Conservation (phyloP, 1,284 basidiomycete species). For the Taiwanofungus camphoratus region DNA sequence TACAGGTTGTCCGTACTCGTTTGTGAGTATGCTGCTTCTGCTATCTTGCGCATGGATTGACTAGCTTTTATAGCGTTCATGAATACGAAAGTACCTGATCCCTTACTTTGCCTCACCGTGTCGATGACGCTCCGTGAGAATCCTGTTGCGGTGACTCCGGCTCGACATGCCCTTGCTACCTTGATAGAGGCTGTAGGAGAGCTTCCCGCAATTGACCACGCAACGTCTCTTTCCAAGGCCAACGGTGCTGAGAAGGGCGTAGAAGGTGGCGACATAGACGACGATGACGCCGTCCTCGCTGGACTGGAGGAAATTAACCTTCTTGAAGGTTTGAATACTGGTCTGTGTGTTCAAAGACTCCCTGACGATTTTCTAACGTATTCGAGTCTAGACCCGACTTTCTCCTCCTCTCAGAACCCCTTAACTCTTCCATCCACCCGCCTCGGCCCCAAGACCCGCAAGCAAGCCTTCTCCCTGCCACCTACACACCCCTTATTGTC, state of each 20-base stretch:
- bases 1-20: constrained; percentile 72
- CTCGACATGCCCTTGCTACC: constrained; percentile 45
- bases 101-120: constrained; percentile 75
- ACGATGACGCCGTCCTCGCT: constrained; percentile 29
- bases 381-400: constrained; percentile 38
- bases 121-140: constrained; percentile 77
- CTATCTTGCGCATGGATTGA: constrained; percentile 1
- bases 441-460: constrained; percentile 56
- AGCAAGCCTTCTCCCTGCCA: constrained; percentile 56
- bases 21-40: constrained; percentile 46
- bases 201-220: constrained; percentile 12
- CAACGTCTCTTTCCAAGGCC: constrained; percentile 16
- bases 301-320: constrained; percentile 79
- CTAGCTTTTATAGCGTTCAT: constrained; percentile 51
- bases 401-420: constrained; percentile 30
- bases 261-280: constrained; percentile 23
- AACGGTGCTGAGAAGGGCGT: constrained; percentile 6
- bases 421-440: constrained; percentile 59
- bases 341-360: constrained; percentile 30
- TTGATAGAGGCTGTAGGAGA: constrained; percentile 37
- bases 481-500: constrained; percentile 39
- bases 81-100: constrained; percentile 62
- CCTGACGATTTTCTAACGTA: not conserved
- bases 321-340: constrained; percentile 56
- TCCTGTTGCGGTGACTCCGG: constrained; percentile 45